A percentile compares a stretch with the other conserved stretches of the same genome.
Conservation (phyloP, 2,329 filamentous ascomycete species). For the Sporothrix protearum region DNA sequence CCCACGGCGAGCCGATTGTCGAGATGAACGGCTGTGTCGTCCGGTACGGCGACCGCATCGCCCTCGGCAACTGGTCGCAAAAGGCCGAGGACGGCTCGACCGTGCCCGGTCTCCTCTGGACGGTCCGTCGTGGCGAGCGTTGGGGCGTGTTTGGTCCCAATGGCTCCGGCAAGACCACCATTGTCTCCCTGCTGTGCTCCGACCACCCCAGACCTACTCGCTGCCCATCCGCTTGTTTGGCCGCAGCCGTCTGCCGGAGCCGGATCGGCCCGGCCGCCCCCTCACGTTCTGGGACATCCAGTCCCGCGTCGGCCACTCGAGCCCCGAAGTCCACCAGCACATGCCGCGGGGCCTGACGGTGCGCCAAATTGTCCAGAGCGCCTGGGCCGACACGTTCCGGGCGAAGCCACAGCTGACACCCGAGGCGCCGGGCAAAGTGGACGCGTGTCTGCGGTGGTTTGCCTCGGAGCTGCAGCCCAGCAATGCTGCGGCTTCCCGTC, state of each 20-base stretch:
- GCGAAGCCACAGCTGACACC: conserved; percentile 62
- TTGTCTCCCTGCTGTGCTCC: conserved; percentile 87
- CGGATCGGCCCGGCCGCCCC: conserved; percentile 50
- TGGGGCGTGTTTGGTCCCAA: conserved; percentile 95
- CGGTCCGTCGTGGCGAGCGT: conserved; percentile 73
- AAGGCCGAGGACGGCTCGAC: conserved; percentile 48
- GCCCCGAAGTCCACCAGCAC: conserved; percentile 88
- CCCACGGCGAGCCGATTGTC: conserved; percentile 64
- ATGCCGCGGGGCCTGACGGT: conserved; percentile 77
- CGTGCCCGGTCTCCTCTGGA: conserved; percentile 72
- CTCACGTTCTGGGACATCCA: conserved; percentile 94
- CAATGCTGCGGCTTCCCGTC: background rate
- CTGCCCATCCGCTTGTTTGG: conserved; percentile 85
- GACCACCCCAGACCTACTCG: conserved; percentile 95
- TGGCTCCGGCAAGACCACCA: conserved; percentile 91
- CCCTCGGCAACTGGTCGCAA: conserved; percentile 77
- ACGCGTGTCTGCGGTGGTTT: conserved; percentile 73
- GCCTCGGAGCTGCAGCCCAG: conserved; percentile 63
- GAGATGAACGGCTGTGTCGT: conserved; percentile 85
- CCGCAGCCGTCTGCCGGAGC: conserved; percentile 70
- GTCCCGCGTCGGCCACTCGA: conserved; percentile 83
- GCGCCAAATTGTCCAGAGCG: conserved; percentile 72
- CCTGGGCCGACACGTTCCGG: conserved; percentile 86
- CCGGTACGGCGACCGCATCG: conserved; percentile 71
- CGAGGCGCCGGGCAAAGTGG: conserved; percentile 57